Conservation (phyloP, 164 flowering plant genomes). For the Piper betle region DNA sequence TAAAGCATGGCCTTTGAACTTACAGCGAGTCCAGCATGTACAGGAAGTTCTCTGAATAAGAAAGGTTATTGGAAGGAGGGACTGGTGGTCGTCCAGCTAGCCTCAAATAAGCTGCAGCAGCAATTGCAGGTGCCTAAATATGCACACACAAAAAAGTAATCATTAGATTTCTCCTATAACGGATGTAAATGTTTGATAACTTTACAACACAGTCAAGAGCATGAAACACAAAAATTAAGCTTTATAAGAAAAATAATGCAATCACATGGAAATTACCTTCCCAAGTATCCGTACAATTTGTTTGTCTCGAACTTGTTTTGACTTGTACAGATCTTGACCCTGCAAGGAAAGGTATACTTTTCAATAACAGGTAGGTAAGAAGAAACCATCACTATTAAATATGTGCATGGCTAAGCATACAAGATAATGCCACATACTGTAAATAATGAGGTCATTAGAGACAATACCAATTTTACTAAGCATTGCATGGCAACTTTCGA, state of each 20-base stretch:
- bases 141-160: neutral
- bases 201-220: too few species aligned
- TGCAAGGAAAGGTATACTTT: slow-evolving; percentile 5
- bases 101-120: slow-evolving; percentile 96
- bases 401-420: too few species aligned
- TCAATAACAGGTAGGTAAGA: neutral
- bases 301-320: slow-evolving; percentile 92
- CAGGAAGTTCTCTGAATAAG: slow-evolving; percentile 93
- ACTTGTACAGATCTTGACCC: slow-evolving; percentile 94
- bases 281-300: slow-evolving; percentile 96
- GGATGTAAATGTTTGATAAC: too few species aligned
- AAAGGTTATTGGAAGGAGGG: slow-evolving; percentile 86
- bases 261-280: slow-evolving; percentile 38
- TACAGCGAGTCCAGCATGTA: slow-evolving; percentile 99
- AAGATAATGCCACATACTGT: too few species aligned
- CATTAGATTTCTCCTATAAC: neutral
- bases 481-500: too few species aligned
- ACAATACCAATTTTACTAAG: too few species aligned
- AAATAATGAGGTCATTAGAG: too few species aligned
- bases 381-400: too few species aligned
- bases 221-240: too few species aligned
- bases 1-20: slow-evolving; percentile 11
- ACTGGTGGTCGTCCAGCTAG: slow-evolving; percentile 99
- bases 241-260: neutral
- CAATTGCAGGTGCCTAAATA: slow-evolving; percentile 84